Evolutionary conservation across 2,329 filamentous ascomycete species (phyloP), one percentile per base, ranked within the genome.

Genomic region (Fusarium subglutinans): DNA sequence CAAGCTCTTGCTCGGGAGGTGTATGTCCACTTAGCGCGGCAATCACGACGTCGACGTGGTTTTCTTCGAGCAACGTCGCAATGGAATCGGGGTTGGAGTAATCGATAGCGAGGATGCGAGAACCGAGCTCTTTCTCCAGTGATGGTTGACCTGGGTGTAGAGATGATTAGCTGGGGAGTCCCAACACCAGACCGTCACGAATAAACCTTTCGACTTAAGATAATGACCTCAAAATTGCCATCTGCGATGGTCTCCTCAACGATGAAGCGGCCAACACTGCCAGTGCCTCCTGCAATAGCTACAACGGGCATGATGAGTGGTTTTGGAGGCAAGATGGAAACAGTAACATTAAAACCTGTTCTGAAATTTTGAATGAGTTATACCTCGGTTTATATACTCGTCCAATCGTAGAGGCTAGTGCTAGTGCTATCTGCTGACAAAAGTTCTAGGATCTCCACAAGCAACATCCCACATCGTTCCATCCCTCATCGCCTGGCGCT

Each of bases 181-280:
- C 18, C 13, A 5, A 17, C 0, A 17, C 15, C 4, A 8, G 2
- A 14, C 20, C 6, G 8, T 20, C 4, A 8, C 22, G 26, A 11
- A 12, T 20, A 12, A 30, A 22, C 45, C 26, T 30, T 48, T 11
- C 26, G 14, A 7, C 45, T 10, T 8, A 48, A 8, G 11, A 17
- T 22, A 2, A 48, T 30, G 14, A 30, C 45, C 20, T 48, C 45
- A 15, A 48, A 48, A 12, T 48, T 30, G 14, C 26, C 45, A 48
- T 48, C 45, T 30, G 20, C 26, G 9, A 48, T 18, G 2, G 20
- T 48, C 20, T 48, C 45, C 22, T 48, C 26, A 12, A 22, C 20
- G 6, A 48, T 48, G 7, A 30, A 48, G 26, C 45, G 20, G 4
- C 45, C 45, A 14, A 48, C 4, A 48, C 26, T 48, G 9, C 13